phyloP scores from a whole-genome alignment of 2,329 filamentous ascomycete species.

The Akanthomyces dipterigenus region DNA sequence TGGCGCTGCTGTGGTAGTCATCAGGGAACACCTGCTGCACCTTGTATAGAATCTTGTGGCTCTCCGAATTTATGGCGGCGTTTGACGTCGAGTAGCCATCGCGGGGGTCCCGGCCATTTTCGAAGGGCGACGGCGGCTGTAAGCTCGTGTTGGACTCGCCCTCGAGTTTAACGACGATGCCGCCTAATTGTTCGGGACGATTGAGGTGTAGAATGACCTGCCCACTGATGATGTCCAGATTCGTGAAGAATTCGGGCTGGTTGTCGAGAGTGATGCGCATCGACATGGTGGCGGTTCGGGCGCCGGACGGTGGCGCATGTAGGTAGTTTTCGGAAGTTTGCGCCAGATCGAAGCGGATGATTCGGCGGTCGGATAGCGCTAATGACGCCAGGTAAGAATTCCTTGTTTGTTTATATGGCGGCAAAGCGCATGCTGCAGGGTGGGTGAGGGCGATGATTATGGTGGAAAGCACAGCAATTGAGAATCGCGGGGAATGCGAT shows the following conservation, averaged over 20 bases:
- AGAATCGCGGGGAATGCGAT: constrained; percentile 1
- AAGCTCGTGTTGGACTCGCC: constrained; percentile 68
- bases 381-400: background rate
- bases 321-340: background rate
- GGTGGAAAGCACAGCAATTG: background rate
- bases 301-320: background rate
- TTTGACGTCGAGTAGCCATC: constrained; percentile 21
- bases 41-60: constrained; percentile 70
- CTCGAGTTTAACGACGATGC: constrained; percentile 76
- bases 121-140: constrained; percentile 37
- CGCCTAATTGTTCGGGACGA: constrained; percentile 63
- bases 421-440: background rate
- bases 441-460: background rate
- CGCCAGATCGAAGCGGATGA: background rate
- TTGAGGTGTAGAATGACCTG: constrained; percentile 50
- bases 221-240: constrained; percentile 67
- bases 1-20: constrained; percentile 34
- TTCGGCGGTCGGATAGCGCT: background rate
- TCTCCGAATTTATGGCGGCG: constrained; percentile 41
- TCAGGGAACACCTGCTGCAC: constrained; percentile 67
- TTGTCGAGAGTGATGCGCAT: constrained; percentile 61
- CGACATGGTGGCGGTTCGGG: constrained; percentile 44
- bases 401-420: background rate
- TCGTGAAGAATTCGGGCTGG: constrained; percentile 67
- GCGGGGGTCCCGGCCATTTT: constrained; percentile 31